Conservation (phyloP, 768 basidiomycete species). For the Amanita pseudoporphyria region DNA sequence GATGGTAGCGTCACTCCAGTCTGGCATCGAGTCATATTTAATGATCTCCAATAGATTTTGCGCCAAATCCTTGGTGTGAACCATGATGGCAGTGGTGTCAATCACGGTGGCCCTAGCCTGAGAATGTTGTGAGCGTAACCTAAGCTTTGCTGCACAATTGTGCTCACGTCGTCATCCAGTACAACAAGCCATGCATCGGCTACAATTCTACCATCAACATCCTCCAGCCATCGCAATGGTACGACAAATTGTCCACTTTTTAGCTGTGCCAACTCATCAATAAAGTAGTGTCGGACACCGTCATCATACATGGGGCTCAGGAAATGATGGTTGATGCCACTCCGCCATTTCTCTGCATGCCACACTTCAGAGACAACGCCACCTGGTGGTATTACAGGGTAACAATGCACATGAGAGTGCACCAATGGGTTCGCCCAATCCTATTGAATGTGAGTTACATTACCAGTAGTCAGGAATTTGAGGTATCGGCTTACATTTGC, state of each 20-base stretch:
- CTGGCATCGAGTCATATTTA: conserved; percentile 13
- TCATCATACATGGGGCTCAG: conserved; percentile 21
- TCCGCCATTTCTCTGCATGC: conserved; percentile 21
- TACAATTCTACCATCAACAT: conserved; percentile 11
- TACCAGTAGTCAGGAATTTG: too few relatives aligned
- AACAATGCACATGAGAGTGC: conserved; percentile 16
- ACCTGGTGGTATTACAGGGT: conserved; percentile 19
- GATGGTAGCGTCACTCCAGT: conserved; percentile 14
- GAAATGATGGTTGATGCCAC: conserved; percentile 14
- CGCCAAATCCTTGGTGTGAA: too few relatives aligned
- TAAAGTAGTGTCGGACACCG: conserved; percentile 14
- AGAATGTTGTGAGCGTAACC: too few relatives aligned
- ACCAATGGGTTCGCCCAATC: conserved; percentile 23
- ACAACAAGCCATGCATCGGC: conserved; percentile 14
- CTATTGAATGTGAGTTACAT: too few relatives aligned
- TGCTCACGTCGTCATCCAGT: not conserved
- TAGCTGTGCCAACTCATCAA: conserved; percentile 15
- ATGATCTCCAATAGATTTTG: too few relatives aligned
- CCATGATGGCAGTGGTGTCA: not conserved
- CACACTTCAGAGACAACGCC: conserved; percentile 22
- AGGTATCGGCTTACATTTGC: conserved; percentile 19
- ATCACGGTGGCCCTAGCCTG: not conserved
- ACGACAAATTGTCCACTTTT: conserved; percentile 11
- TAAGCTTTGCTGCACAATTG: not conserved
- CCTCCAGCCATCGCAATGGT: conserved; percentile 17